Conservation (phyloP, 1,284 basidiomycete species). For the Spongiforma sp. region DNA sequence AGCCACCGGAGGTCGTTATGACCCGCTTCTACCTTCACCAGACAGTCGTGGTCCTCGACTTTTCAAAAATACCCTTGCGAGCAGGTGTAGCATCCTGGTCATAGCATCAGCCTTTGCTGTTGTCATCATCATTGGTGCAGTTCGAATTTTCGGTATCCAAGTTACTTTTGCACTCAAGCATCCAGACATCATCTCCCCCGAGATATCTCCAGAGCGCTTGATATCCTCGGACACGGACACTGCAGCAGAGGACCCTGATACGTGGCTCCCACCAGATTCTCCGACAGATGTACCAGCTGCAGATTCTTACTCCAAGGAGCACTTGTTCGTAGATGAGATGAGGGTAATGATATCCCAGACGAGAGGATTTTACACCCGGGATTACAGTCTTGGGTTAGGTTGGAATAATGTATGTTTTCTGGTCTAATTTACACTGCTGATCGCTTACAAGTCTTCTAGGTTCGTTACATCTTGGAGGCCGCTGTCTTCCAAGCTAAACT, state of each 20-base stretch:
- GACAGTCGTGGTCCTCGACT: background rate
- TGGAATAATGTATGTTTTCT: conserved; percentile 43
- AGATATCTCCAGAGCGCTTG: conserved; percentile 5
- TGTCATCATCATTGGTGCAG: conserved; percentile 11
- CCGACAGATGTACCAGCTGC: background rate
- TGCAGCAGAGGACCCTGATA: background rate
- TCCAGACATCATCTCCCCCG: conserved; percentile 1
- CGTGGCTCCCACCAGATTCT: background rate
- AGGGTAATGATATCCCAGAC: conserved; percentile 35
- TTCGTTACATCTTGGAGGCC: conserved; percentile 47
- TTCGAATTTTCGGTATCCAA: conserved; percentile 15
- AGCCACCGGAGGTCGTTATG: conserved; percentile 13
- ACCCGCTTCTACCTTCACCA: conserved; percentile 16
- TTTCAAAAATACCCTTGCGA: conserved; percentile 8
- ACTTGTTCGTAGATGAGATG: conserved; percentile 25
- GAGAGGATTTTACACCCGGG: conserved; percentile 42
- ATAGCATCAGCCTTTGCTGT: conserved; percentile 5
- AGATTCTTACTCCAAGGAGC: conserved; percentile 16
- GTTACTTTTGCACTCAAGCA: conserved; percentile 7
- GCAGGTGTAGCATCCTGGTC: conserved; percentile 18
- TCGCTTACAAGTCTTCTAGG: conserved; percentile 23
- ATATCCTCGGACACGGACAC: background rate
- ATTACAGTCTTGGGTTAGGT: conserved; percentile 44
- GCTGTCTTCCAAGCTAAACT: conserved; percentile 41
- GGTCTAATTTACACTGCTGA: background rate